Evolutionary conservation across 1,284 basidiomycete genomes (phyloP), one percentile per base, ranked within the genome.

Genomic region (Serendipita sp.): DNA sequence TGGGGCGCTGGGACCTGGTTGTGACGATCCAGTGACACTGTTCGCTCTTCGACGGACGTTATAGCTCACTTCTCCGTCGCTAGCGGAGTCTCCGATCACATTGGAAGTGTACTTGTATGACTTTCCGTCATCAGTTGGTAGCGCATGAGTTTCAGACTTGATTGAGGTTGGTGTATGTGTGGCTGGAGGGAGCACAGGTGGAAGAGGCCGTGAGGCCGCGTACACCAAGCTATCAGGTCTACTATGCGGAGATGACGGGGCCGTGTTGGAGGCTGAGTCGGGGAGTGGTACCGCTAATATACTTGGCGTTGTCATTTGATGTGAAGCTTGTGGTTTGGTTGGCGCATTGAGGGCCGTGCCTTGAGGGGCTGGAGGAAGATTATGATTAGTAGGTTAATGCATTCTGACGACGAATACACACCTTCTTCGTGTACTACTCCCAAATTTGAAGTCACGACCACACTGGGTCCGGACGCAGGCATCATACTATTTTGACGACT

Each of bases 401-500:
- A 44, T 44, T 53, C 49, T 13, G 12, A 53, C 49, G 26, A 53
- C 12, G 42, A 12, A 53, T 32, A 35, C 53, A 35, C 32, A 34
- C 53, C 53, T 58, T 58, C 53, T 58, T 58, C 53, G 8, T n/a
- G 53, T n/a, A 58, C 26, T n/a, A 34, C 53, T 58, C 53, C 53
- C 26, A 58, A 34, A 32, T 32, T 58, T n/a, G 53, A 32, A n/a
- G 53, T 58, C 26, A 58, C 53, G 15, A 35, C 34, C 15, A 58
- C 22, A 8, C 53, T 32, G 4, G 53, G 53, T 30, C 22, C 53
- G 29, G 17, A 26, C 1, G 15, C 8, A n/a, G 53, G 53, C 53
- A 58, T 64, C 65, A 64, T 62, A 26, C 64, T 66, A 35, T 62
- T 62, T 55, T 66, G 65, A 32, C 65, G 60, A 44, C 65, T 66